phyloP scores from a whole-genome alignment of 768 basidiomycete species.

The Mycena alexandri region DNA sequence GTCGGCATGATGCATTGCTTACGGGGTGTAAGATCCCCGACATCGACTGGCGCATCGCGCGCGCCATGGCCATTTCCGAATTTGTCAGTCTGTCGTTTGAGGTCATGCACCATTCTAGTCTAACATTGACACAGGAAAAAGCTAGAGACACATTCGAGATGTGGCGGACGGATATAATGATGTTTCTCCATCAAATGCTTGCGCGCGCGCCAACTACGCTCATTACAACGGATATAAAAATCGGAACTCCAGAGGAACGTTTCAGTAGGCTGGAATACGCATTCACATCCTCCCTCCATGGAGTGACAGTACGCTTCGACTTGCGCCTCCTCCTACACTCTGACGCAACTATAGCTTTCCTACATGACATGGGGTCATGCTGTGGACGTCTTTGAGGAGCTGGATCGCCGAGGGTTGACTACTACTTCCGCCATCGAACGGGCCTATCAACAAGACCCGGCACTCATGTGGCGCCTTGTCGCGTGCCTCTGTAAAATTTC shows the following conservation, averaged over 20 bases:
- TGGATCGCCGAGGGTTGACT: constrained; percentile 18
- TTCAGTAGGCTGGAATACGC: constrained; percentile 24
- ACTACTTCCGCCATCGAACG: constrained; percentile 33
- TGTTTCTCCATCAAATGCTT: constrained; percentile 2
- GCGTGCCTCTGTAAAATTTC: constrained; percentile 11
- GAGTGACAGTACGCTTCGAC: constrained; percentile 9
- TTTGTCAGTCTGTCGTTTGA: constrained; percentile 18
- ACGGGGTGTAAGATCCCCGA: constrained; percentile 31
- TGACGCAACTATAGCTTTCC: constrained; percentile 14
- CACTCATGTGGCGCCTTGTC: constrained; percentile 34
- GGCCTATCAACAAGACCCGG: constrained; percentile 29
- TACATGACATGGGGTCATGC: constrained; percentile 31
- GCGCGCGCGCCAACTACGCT: constrained; percentile 18
- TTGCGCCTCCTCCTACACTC: background rate
- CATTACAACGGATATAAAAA: constrained; percentile 12
- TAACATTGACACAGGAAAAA: constrained; percentile 21
- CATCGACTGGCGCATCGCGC: constrained; percentile 32
- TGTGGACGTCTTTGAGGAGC: constrained; percentile 22
- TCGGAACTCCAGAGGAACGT: constrained; percentile 1
- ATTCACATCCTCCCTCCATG: constrained; percentile 18
- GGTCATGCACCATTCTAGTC: too few species aligned
- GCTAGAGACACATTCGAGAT: constrained; percentile 17
- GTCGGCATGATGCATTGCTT: constrained; percentile 23
- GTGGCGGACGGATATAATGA: constrained; percentile 18
- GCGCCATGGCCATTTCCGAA: constrained; percentile 33